These are phyloP conservation scores for Teunomyces barrocoloradensis DNA, from an alignment of 805 yeast genomes.

Conservation along the genomic window DNA sequence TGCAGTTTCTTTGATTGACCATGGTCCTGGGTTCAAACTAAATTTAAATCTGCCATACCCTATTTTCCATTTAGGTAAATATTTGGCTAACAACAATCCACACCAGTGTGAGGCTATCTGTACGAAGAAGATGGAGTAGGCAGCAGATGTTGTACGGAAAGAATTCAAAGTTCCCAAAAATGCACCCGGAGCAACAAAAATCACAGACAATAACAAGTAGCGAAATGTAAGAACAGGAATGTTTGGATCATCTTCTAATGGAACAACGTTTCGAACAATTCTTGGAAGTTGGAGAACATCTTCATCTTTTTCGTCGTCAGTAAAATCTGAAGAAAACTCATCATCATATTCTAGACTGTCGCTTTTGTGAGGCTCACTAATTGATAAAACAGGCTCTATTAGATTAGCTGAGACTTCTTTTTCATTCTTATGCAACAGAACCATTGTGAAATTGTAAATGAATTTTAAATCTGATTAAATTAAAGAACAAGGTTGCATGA, in stretches of 20 bases:
- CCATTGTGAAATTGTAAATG: background rate
- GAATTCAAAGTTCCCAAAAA: conserved; percentile 39
- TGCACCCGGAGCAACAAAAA: conserved; percentile 40
- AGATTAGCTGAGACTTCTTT: background rate
- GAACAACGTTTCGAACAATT: conserved; percentile 30
- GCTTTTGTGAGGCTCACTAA: background rate
- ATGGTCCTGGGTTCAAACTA: conserved; percentile 50
- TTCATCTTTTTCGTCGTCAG: background rate
- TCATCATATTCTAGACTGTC: conserved; percentile 1
- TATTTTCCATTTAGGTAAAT: conserved; percentile 33
- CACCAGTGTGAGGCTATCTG: conserved; percentile 47
- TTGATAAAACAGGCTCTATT: background rate
- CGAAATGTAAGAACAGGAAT: conserved; percentile 32
- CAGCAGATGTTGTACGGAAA: conserved; percentile 40
- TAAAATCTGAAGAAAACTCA: background rate
- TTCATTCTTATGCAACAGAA: background rate
- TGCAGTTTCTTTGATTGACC: conserved; percentile 53
- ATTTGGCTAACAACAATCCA: conserved; percentile 43
- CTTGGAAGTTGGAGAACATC: conserved; percentile 28
- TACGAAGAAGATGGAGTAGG: conserved; percentile 50
- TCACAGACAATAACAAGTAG: conserved; percentile 29
- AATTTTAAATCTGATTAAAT: background rate
- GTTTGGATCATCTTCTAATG: conserved; percentile 23
- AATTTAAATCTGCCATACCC: conserved; percentile 22
- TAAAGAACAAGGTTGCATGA: background rate